Evolutionary conservation across 2,329 filamentous ascomycete species (phyloP).

Genomic region (Fusarium zealandicum): DNA sequence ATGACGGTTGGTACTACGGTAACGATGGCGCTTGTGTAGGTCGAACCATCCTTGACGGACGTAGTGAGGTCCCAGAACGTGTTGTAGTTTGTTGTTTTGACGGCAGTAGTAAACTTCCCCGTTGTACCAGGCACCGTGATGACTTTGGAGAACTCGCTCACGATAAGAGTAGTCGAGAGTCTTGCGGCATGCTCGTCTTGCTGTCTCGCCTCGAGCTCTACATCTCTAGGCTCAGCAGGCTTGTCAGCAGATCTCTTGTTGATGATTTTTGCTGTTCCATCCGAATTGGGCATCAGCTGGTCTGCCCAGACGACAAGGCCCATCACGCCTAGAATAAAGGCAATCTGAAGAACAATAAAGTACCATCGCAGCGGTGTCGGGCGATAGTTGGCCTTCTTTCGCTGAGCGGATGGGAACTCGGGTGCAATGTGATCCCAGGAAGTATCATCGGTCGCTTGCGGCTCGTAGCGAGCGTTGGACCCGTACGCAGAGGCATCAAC

Average conservation of each 20-base stretch:
- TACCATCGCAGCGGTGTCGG: slow-evolving; percentile 41
- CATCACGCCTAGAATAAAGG: slow-evolving; percentile 29
- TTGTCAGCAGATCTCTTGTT: slow-evolving; percentile 15
- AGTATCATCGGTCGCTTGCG: slow-evolving; percentile 35
- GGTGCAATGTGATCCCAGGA: slow-evolving; percentile 28
- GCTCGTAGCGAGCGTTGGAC: slow-evolving; percentile 34
- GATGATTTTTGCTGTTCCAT: slow-evolving; percentile 31
- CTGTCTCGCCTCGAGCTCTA: slow-evolving; percentile 4
- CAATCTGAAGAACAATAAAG: slow-evolving; percentile 29
- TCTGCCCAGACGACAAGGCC: slow-evolving; percentile 37
- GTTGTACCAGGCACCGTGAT: slow-evolving; percentile 35
- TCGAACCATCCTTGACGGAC: slow-evolving; percentile 17
- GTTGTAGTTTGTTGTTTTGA: slow-evolving; percentile 22
- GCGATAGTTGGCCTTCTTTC: slow-evolving; percentile 32
- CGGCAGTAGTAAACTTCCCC: slow-evolving; percentile 28
- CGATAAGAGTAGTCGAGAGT: slow-evolving; percentile 28
- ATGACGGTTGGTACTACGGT: slow-evolving; percentile 26
- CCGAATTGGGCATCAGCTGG: slow-evolving; percentile 37
- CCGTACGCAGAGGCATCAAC: slow-evolving; percentile 16
- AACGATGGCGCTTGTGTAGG: slow-evolving; percentile 6
- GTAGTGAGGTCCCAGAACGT: slow-evolving; percentile 21
- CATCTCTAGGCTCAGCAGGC: slow-evolving; percentile 3
- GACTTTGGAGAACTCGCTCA: slow-evolving; percentile 20
- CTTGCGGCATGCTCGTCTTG: not conserved
- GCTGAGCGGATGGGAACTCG: slow-evolving; percentile 18